Evolutionary conservation across 495 filamentous ascomycete species (phyloP), one percentile per base, ranked within the genome.

Genomic region (Talaromyces trachyspermus): DNA sequence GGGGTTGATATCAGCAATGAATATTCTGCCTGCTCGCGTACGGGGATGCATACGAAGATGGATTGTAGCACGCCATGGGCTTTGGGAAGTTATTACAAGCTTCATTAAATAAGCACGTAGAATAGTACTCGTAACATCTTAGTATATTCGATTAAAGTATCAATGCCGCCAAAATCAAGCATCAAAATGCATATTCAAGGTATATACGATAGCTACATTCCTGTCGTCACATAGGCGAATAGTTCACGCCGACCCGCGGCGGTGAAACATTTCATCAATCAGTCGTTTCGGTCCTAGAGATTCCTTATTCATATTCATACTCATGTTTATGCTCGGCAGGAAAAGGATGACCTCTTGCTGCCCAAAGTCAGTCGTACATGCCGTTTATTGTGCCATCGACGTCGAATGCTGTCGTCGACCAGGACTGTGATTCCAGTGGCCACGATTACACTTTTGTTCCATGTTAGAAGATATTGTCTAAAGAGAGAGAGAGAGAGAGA

Each of bases 391-490:
- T 88, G 81, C 77, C 85, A 92, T 45, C 80, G 80, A 39, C 81
- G 76, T 61, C 85, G 83, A 67, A 95, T 91, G 66, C 83, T 86
- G 65, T 98, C 91, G 57, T 98, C 92, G 49, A 95, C 84, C 36
- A 98, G 80, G 5, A 86, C 81, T 38, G 94, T 86, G 56, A 98
- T 73, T 30, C 91, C 92, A 40, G 90, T 91, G 18, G 90, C 83
- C 47, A 98, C 79, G 56, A 97, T 84, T 51, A 89, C 84, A 58
- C 90, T 95, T 47, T 22, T 51, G 33, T 30, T 26, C 17, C 24
- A n/a, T 20, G 25, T 20, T 15, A 39, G 41, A 27, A 11, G 9
- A 10, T 32, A 14, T n/a, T 19, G 24, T 4, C 26, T 47, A 46
- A 10, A 46, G 15, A 18, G 23, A 52, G 44, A 48, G 37, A 41